phyloP scores from a whole-genome alignment of 1,139 yeast species.

The Blastobotrys niveus region DNA sequence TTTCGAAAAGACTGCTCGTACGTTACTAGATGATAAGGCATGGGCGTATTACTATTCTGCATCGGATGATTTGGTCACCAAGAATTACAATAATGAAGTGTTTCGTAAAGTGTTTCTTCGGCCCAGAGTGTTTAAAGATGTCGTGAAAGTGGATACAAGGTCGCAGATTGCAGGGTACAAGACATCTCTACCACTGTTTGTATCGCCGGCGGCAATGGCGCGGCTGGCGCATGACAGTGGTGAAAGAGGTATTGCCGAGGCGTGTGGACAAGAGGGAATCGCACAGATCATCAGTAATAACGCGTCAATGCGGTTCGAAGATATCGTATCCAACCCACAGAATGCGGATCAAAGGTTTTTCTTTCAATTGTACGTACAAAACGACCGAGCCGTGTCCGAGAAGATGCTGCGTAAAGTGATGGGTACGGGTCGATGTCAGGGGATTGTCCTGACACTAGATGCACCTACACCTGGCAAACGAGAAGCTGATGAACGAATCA shows the following conservation, averaged over 20 bases:
- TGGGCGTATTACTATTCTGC: constrained; percentile 57
- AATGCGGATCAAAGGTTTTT: constrained; percentile 46
- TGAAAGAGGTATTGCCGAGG: constrained; percentile 69
- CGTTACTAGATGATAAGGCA: constrained; percentile 44
- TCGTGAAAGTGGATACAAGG: constrained; percentile 35
- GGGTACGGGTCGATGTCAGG: constrained; percentile 43
- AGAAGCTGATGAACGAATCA: constrained; percentile 48
- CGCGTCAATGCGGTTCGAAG: constrained; percentile 70
- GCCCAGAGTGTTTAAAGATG: constrained; percentile 47
- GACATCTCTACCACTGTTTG: constrained; percentile 63
- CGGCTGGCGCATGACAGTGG: constrained; percentile 67
- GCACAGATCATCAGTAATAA: constrained; percentile 79
- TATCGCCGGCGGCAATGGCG: constrained; percentile 77
- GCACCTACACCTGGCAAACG: constrained; percentile 83
- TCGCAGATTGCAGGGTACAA: constrained; percentile 45
- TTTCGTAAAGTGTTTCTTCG: constrained; percentile 43
- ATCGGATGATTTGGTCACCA: constrained; percentile 49
- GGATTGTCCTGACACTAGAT: constrained; percentile 74
- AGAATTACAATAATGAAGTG: constrained; percentile 44
- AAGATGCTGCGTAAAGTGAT: constrained; percentile 51
- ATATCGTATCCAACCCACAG: constrained; percentile 45
- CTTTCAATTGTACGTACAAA: constrained; percentile 68
- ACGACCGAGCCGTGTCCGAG: constrained; percentile 50
- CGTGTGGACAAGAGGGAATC: constrained; percentile 60
- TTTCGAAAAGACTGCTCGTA: constrained; percentile 49